Evolutionary conservation across 1,284 basidiomycete genomes (phyloP).

Genomic region (Malassezia pachydermatis): DNA sequence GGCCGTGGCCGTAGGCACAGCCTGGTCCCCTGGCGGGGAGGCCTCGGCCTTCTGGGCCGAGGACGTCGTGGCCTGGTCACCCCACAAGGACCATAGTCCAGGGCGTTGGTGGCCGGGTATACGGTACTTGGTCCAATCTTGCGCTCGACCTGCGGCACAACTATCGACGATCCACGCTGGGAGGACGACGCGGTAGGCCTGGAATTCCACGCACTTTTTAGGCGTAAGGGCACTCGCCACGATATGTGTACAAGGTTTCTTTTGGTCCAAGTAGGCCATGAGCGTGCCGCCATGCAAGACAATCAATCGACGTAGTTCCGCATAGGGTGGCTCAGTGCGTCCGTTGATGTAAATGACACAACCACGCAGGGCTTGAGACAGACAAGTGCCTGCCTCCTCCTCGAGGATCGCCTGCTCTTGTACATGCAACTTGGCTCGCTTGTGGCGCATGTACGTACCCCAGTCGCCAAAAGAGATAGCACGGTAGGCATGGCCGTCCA

Average conservation of each 20-base stretch:
- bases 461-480: constrained; percentile 70
- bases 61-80: neutral
- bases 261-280: constrained; percentile 72
- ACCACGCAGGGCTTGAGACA: constrained; percentile 15
- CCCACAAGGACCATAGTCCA: too few relatives aligned
- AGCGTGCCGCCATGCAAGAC: constrained; percentile 72
- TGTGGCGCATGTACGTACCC: constrained; percentile 76
- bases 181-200: constrained; percentile 72
- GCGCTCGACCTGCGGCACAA: constrained; percentile 57
- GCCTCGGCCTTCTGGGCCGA: neutral
- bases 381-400: neutral
- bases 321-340: constrained; percentile 74
- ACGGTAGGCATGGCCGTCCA: constrained; percentile 55
- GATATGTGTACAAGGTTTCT: constrained; percentile 62
- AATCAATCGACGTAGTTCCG: constrained; percentile 70
- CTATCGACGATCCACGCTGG: constrained; percentile 81
- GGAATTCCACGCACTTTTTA: constrained; percentile 75
- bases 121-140: constrained; percentile 58
- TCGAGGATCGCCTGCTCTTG: constrained; percentile 31
- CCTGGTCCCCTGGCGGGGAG: neutral
- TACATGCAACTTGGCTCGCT: constrained; percentile 61
- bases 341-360: constrained; percentile 63
- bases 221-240: constrained; percentile 81
- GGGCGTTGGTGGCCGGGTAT: constrained; percentile 14
- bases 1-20: neutral